Evolutionary conservation across 192 early-diverging fungal species (phyloP).

Genomic region (Backusella psychrophila): DNA sequence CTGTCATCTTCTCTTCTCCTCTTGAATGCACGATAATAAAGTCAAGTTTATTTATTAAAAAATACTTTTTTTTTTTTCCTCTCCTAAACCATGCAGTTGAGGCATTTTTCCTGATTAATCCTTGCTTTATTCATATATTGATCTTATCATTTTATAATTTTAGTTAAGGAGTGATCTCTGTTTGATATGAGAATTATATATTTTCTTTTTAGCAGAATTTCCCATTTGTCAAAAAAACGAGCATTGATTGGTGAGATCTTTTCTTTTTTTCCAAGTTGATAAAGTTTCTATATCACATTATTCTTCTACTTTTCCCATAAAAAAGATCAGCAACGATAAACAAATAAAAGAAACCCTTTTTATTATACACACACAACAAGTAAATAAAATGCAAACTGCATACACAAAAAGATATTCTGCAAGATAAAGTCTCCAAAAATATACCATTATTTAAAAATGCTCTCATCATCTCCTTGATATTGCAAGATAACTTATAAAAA

Average conservation of each 20-base stretch:
- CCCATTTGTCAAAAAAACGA: background rate
- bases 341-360: constrained; percentile 1
- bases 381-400: background rate
- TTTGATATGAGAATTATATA: background rate
- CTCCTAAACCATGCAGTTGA: constrained; percentile 1
- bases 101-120: background rate
- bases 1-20: background rate
- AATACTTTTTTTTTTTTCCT: background rate
- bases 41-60: background rate
- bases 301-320: background rate
- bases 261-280: background rate
- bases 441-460: too few relatives aligned
- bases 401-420: background rate
- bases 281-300: too few relatives aligned
- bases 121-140: background rate
- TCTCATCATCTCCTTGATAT: background rate
- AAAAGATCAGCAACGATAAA: background rate
- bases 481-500: background rate
- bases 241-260: background rate
- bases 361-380: background rate
- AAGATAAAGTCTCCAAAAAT: background rate
- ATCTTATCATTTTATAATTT: background rate
- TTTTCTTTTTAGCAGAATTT: background rate
- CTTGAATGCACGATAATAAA: constrained; percentile 1
- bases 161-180: background rate